Evolutionary conservation across 2,329 filamentous ascomycete species (phyloP).

Genomic region (Beauveria rudraprayagi): DNA sequence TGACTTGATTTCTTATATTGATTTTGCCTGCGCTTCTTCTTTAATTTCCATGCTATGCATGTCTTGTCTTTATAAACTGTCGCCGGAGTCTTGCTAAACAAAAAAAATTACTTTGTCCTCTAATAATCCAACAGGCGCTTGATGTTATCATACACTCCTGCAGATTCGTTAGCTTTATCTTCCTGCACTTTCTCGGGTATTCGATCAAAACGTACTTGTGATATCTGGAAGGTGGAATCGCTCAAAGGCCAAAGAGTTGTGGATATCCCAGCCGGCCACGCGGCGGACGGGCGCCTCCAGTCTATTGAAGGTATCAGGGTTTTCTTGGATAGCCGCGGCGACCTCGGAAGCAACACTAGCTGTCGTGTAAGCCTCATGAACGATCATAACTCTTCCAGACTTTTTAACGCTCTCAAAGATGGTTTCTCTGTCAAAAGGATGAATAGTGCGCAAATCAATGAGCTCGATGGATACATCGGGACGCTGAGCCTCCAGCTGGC

Average conservation of each 20-base stretch:
- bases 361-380: constrained; percentile 89
- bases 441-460: constrained; percentile 80
- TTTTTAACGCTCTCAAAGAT: constrained; percentile 77
- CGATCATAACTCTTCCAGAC: constrained; percentile 78
- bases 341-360: constrained; percentile 84
- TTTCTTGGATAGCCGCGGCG: constrained; percentile 79
- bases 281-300: constrained; percentile 79
- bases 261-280: constrained; percentile 85
- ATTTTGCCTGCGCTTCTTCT: not conserved
- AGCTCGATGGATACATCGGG: constrained; percentile 68
- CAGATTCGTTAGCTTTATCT: not conserved
- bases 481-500: constrained; percentile 65
- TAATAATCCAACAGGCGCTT: constrained; percentile 60
- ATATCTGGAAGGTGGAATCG: constrained; percentile 78
- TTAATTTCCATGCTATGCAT: not conserved
- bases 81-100: not conserved
- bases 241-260: constrained; percentile 72
- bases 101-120: constrained; percentile 4
- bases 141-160: constrained; percentile 65
- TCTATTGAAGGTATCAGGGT: constrained; percentile 63
- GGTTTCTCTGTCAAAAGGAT: constrained; percentile 82
- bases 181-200: no score
- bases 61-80: not conserved
- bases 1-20: not conserved
- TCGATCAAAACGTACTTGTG: constrained; percentile 54